Conservation (phyloP, 2,329 filamentous ascomycete genomes). For the Claviceps cyperi region DNA sequence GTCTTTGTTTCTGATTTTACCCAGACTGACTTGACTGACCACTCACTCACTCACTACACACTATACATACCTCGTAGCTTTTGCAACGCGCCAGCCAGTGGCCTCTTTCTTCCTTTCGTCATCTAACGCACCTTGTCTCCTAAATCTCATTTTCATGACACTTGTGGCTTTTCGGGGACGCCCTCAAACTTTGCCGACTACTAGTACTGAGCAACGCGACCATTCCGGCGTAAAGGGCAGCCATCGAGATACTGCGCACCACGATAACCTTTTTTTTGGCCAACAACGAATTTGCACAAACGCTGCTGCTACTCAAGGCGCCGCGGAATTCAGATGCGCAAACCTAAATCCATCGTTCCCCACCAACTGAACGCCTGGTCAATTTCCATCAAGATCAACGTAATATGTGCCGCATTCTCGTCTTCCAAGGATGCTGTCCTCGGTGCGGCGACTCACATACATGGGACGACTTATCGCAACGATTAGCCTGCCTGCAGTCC, state of each 20-base stretch:
- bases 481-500: slow-evolving; percentile 33
- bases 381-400: background rate
- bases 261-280: background rate
- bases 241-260: no score
- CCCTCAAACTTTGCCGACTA: background rate
- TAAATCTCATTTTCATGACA: background rate
- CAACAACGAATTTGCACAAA: background rate
- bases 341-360: background rate
- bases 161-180: background rate
- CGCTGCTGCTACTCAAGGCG: background rate
- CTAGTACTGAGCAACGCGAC: no score
- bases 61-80: no score
- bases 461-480: slow-evolving; percentile 30
- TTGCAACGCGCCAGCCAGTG: background rate
- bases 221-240: no score
- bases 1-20: no score
- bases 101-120: background rate
- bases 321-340: background rate
- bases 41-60: no score
- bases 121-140: background rate
- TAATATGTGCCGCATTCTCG: slow-evolving; percentile 32
- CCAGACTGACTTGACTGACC: no score
- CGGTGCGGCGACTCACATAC: slow-evolving; percentile 25
- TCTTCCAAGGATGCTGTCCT: slow-evolving; percentile 30
- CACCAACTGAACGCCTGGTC: background rate